These are phyloP conservation scores for Tetrahymena borealis DNA, from an alignment of 73 alveolate genomes.

Conservation along the genomic window DNA sequence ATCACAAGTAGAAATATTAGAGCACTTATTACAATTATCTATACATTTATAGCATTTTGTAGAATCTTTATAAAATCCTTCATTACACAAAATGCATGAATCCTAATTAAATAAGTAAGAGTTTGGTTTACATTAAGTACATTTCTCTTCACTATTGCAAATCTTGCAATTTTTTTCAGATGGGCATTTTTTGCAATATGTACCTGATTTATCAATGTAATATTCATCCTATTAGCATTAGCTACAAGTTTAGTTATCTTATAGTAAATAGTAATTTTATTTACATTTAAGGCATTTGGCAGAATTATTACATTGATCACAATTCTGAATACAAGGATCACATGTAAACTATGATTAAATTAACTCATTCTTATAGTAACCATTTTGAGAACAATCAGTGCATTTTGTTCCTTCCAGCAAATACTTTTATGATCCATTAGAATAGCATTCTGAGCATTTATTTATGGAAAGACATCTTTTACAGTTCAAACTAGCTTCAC, in stretches of 20 bases:
- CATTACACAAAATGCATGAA: background rate
- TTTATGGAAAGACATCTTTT: background rate
- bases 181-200: background rate
- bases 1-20: background rate
- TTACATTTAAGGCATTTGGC: background rate
- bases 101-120: background rate
- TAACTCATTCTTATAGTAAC: background rate
- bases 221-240: background rate
- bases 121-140: background rate
- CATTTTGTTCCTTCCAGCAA: background rate
- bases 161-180: background rate
- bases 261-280: background rate
- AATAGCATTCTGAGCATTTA: background rate
- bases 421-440: background rate
- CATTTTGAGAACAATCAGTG: background rate
- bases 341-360: background rate
- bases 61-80: background rate
- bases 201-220: background rate
- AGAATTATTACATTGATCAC: background rate
- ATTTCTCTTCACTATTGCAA: background rate
- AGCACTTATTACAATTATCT: background rate
- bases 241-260: background rate
- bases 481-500: background rate
- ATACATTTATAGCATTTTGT: background rate
- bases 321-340: background rate